Evolutionary conservation across 2,329 filamentous ascomycete species (phyloP), one percentile per base, ranked within the genome.

Genomic region (Phaeoacremonium minimum): DNA sequence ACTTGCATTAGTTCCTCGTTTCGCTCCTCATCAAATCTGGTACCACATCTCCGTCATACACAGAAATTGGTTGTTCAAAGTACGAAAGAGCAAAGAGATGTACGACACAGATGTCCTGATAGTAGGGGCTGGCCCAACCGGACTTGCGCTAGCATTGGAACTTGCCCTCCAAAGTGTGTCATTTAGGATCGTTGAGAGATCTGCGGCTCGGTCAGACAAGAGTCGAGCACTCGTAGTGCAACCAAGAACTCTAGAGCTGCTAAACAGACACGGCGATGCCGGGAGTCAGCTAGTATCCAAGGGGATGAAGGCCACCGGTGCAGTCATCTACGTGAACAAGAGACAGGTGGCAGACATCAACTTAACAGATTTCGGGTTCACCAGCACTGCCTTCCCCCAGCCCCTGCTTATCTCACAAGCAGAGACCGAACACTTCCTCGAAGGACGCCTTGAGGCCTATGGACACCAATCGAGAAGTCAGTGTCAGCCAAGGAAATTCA

Each of bases 231-330:
- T 75, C 1, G 58, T 63, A 8, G 50, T 75, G 5, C 73, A 76
- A 38, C 57, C 69, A 11, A 65, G 72, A 7, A 70, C 64, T 2
- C 47, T 73, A 7, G 73, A 77, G 45, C 55, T 75, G 16, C 62
- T 75, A 33, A 61, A 61, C 32, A 69, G 71, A 28, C 61, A 75
- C 30, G 53, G 52, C 26, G 53, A 54, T 5, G 44, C 67, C 19
- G 50, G 59, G 7, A 52, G 63, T 9, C 50, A 51, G 4, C 45
- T 71, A 17, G 30, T 68, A 3, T 41, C 46, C 2, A 47, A 49
- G 5, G 67, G 67, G 14, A 59, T 58, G 31, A 46, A 57, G 14
- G 50, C 63, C n/a, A 43, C 45, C 12, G 65, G 63, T 8, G 53
- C 60, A 7, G 58, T 60, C 9, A 38, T 69, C 11, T 67, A 60